Evolutionary conservation across 2,329 filamentous ascomycete genomes (phyloP).

Genomic region (Rhinocladiella similis): DNA sequence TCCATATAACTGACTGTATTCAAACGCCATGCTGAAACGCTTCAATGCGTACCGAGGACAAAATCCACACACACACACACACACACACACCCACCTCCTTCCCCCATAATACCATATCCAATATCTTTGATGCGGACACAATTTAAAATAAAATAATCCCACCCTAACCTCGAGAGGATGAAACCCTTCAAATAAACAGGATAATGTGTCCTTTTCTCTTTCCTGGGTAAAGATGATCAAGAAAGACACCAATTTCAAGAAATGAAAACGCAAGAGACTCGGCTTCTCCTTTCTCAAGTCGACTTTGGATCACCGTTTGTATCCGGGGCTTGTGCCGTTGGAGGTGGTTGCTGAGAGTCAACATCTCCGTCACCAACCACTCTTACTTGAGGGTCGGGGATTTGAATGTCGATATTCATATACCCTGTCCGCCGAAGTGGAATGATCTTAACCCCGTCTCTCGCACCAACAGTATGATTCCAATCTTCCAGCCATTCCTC

Average conservation of each 20-base stretch:
- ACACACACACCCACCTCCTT: too few species aligned
- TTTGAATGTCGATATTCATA: constrained; percentile 63
- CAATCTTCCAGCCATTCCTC: constrained; percentile 84
- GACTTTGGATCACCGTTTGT: not conserved
- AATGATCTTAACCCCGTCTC: constrained; percentile 70
- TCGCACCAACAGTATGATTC: constrained; percentile 68
- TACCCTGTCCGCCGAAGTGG: constrained; percentile 81
- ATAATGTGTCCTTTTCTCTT: not conserved
- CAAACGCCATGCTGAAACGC: not conserved
- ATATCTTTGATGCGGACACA: not conserved
- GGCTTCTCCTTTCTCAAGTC: not conserved
- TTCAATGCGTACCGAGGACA: not conserved
- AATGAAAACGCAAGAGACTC: too few species aligned
- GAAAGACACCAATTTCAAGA: too few species aligned
- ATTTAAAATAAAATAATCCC: not conserved
- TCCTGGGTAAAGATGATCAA: too few species aligned
- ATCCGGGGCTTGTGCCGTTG: constrained; percentile 7
- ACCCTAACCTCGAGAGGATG: not conserved
- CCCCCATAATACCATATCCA: not conserved
- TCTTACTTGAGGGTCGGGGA: constrained; percentile 51
- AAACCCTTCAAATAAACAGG: not conserved
- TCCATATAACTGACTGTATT: too few species aligned
- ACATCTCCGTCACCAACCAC: constrained; percentile 37
- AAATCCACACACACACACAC: too few species aligned
- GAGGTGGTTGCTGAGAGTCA: constrained; percentile 13